These are phyloP conservation scores for Colletotrichum sp. DNA, from an alignment of 2,329 filamentous ascomycete species.

Conservation along the genomic window DNA sequence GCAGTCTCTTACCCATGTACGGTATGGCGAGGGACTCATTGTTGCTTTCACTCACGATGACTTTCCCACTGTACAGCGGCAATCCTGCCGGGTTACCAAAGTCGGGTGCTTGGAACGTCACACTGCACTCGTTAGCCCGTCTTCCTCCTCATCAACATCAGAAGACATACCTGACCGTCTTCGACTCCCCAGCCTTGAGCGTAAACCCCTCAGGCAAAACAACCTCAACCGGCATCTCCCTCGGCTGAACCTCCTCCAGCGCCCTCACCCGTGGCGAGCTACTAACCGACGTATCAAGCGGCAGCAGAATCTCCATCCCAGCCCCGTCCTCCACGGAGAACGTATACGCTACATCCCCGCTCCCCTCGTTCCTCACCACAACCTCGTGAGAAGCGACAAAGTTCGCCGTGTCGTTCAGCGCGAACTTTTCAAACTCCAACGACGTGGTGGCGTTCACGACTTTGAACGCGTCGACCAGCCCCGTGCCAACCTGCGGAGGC, in stretches of 20 bases:
- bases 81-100: slow-evolving; percentile 30
- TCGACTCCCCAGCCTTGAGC: slow-evolving; percentile 28
- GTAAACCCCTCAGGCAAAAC: slow-evolving; percentile 25
- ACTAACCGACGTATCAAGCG: background rate
- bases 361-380: slow-evolving; percentile 40
- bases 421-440: slow-evolving; percentile 41
- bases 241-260: slow-evolving; percentile 25
- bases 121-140: background rate
- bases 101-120: slow-evolving; percentile 33
- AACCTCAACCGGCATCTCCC: slow-evolving; percentile 20
- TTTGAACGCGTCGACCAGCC: slow-evolving; percentile 46
- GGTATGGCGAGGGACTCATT: slow-evolving; percentile 36
- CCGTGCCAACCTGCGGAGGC: slow-evolving; percentile 44
- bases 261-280: slow-evolving; percentile 22
- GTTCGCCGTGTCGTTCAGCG: slow-evolving; percentile 48
- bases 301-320: slow-evolving; percentile 37
- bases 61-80: slow-evolving; percentile 37
- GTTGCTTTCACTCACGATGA: slow-evolving; percentile 31
- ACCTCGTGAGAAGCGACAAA: slow-evolving; percentile 31
- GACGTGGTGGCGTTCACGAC: slow-evolving; percentile 40
- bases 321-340: slow-evolving; percentile 31
- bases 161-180: slow-evolving; percentile 23
- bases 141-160: background rate
- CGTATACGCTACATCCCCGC: slow-evolving; percentile 35
- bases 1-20: slow-evolving; percentile 28